phyloP scores from a whole-genome alignment of 192 early-diverging fungal species.

The Mortierella hygrophila region DNA sequence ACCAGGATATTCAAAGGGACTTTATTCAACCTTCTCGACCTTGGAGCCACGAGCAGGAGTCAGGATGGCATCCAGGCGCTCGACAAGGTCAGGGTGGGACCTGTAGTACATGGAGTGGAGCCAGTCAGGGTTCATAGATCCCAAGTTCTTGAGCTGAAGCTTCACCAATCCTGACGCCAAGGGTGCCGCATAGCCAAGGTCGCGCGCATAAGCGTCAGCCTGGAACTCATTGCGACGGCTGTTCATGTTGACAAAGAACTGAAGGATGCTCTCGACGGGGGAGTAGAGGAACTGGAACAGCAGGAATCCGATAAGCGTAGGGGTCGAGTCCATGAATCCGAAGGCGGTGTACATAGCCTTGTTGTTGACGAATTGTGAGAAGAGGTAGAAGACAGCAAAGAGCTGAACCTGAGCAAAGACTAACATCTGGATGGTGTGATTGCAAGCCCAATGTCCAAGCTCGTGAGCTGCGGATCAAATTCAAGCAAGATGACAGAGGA shows the following conservation, averaged over 20 bases:
- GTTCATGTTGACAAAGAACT: conserved; percentile 83
- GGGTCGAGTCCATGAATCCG: conserved; percentile 78
- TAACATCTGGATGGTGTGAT: conserved; percentile 86
- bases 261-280: conserved; percentile 82
- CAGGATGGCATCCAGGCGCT: conserved; percentile 77
- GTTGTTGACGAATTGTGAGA: conserved; percentile 82
- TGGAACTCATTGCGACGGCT: conserved; percentile 93
- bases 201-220: conserved; percentile 91
- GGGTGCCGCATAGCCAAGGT: conserved; percentile 80
- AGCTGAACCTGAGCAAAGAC: conserved; percentile 79
- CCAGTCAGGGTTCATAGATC: conserved; percentile 87
- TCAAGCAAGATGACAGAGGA: not conserved
- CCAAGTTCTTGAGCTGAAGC: conserved; percentile 90
- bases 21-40: conserved; percentile 33
- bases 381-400: conserved; percentile 82
- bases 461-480: conserved; percentile 79
- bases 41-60: conserved; percentile 21
- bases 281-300: conserved; percentile 91
- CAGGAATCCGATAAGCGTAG: conserved; percentile 90
- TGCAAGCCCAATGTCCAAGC: conserved; percentile 94
- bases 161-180: conserved; percentile 89
- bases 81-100: conserved; percentile 92
- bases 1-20: not conserved
- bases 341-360: conserved; percentile 85
- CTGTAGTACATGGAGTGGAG: conserved; percentile 93